These are phyloP conservation scores for Neoascochyta sp. DNA, from an alignment of 2,329 filamentous ascomycete genomes.

Conservation along the genomic window DNA sequence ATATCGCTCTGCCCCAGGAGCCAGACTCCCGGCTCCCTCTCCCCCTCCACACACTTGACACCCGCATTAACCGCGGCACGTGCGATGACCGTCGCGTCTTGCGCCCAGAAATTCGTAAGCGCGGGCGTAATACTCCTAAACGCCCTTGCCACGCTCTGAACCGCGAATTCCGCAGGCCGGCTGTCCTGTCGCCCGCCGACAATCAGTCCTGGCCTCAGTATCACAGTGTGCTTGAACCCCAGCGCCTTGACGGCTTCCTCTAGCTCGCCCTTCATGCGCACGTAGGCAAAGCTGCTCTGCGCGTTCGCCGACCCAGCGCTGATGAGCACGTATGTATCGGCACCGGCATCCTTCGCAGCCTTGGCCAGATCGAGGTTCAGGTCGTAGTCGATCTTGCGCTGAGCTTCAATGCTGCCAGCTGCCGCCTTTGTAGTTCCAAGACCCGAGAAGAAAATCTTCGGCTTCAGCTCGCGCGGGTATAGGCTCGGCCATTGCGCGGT, in stretches of 20 bases:
- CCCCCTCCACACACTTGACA: constrained; percentile 26
- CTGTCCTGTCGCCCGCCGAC: constrained; percentile 64
- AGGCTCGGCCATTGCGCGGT: constrained; percentile 61
- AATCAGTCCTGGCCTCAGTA: constrained; percentile 71
- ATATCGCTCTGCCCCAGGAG: constrained; percentile 60
- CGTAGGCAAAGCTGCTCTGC: constrained; percentile 53
- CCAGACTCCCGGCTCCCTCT: constrained; percentile 58
- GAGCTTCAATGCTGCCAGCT: constrained; percentile 72
- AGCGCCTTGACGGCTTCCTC: constrained; percentile 71
- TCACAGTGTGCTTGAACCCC: constrained; percentile 73
- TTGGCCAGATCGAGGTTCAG: constrained; percentile 75
- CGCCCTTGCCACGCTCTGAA: constrained; percentile 54
- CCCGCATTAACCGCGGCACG: constrained; percentile 7
- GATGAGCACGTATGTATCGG: constrained; percentile 73
- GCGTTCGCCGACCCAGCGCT: constrained; percentile 55
- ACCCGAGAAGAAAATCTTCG: constrained; percentile 68
- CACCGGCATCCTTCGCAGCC: constrained; percentile 68
- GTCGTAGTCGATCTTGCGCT: constrained; percentile 86
- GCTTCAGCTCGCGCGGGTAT: constrained; percentile 57
- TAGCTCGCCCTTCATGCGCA: constrained; percentile 79
- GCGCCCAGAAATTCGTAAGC: constrained; percentile 64
- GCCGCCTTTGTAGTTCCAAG: constrained; percentile 74
- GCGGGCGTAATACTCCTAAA: constrained; percentile 46
- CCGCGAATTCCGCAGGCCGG: constrained; percentile 55
- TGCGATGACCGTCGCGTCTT: constrained; percentile 67